These are phyloP conservation scores for Hansenula sp. DNA, from an alignment of 1,139 yeast species.

Conservation along the genomic window DNA sequence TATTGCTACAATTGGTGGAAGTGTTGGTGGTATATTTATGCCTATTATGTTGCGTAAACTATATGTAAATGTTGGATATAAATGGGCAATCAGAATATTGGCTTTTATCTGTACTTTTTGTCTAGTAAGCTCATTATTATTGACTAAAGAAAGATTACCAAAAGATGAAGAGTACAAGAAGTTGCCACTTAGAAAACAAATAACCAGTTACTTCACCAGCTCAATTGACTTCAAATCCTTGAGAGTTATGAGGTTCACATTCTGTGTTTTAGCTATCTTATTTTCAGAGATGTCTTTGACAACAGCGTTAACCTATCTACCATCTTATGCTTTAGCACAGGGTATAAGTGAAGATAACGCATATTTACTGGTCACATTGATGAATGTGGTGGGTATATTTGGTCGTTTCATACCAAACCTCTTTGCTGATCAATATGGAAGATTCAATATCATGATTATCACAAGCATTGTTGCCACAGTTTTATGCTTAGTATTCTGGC, in stretches of 20 bases:
- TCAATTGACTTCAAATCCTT: slow-evolving; percentile 9
- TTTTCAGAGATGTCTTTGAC: not conserved
- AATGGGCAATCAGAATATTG: slow-evolving; percentile 58
- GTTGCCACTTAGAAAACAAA: slow-evolving; percentile 9
- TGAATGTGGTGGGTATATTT: not conserved
- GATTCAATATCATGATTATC: not conserved
- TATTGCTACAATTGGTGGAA: slow-evolving; percentile 58
- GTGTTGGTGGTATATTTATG: slow-evolving; percentile 57
- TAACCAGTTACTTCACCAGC: slow-evolving; percentile 20
- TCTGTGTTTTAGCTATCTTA: not conserved
- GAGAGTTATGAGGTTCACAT: not conserved
- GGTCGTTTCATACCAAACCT: not conserved
- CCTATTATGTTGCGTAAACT: slow-evolving; percentile 54
- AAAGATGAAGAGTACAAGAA: slow-evolving; percentile 19
- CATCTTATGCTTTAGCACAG: not conserved
- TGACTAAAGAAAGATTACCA: slow-evolving; percentile 46
- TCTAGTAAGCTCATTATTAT: slow-evolving; percentile 32
- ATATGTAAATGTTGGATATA: slow-evolving; percentile 49
- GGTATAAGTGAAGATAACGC: not conserved
- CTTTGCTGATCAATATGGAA: not conserved
- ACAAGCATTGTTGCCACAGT: not conserved
- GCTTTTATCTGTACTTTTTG: slow-evolving; percentile 45
- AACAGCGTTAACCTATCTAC: not conserved
- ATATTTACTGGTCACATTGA: not conserved
- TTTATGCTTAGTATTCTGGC: not conserved